Evolutionary conservation across 2,329 filamentous ascomycete genomes (phyloP).

Genomic region (Xylaria sp.): DNA sequence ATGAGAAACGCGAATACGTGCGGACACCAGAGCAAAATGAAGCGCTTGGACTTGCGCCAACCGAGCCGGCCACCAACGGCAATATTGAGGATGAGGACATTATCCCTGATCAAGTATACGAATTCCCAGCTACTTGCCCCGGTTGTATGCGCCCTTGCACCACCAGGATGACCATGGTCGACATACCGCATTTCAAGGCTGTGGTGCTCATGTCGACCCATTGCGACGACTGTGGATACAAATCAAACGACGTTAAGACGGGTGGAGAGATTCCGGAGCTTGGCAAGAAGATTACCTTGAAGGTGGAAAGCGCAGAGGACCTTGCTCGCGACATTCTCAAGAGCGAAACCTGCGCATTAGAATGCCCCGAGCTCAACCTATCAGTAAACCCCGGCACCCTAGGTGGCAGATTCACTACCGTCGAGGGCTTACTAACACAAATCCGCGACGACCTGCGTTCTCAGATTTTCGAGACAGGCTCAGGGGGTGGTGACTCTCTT

Average conservation of each 20-base stretch:
- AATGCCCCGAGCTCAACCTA: constrained; percentile 85
- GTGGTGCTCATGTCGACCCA: constrained; percentile 95
- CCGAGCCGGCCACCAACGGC: constrained; percentile 54
- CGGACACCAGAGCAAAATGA: constrained; percentile 87
- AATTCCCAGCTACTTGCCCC: constrained; percentile 88
- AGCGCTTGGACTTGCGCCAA: constrained; percentile 72
- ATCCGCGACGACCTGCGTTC: constrained; percentile 86
- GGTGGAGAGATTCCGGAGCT: constrained; percentile 88
- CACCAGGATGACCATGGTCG: constrained; percentile 98
- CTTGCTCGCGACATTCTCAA: constrained; percentile 94
- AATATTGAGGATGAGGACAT: constrained; percentile 82
- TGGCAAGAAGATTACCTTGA: constrained; percentile 82
- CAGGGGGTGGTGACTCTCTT: constrained; percentile 78
- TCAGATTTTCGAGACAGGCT: constrained; percentile 80
- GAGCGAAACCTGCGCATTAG: constrained; percentile 86
- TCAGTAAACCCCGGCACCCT: constrained; percentile 92
- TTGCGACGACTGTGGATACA: constrained; percentile 90
- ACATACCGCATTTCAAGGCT: constrained; percentile 97
- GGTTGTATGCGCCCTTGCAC: constrained; percentile 85
- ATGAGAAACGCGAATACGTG: constrained; percentile 82
- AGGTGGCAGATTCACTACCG: constrained; percentile 93
- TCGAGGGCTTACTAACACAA: constrained; percentile 91
- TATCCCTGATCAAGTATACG: constrained; percentile 89
- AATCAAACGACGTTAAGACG: constrained; percentile 96
- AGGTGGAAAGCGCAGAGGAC: constrained; percentile 72